Conservation (phyloP, 768 basidiomycete genomes). For the Macrolepiota fuliginosa region DNA sequence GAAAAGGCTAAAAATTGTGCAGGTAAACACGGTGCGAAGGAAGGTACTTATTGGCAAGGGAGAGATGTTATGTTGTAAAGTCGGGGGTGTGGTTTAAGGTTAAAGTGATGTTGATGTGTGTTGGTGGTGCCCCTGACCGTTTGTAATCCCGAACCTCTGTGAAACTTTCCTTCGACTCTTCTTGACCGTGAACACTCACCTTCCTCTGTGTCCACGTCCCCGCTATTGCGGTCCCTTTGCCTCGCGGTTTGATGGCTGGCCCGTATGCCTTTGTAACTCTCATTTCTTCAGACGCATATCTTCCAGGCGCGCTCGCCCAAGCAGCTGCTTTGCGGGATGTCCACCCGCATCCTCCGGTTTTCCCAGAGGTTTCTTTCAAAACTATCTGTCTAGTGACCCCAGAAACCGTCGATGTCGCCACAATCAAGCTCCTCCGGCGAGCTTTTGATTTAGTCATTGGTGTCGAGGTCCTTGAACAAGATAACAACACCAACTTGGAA, state of each 20-base stretch:
- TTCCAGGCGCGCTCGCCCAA: constrained; percentile 88
- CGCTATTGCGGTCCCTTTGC: constrained; percentile 21
- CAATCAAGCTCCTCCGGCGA: constrained; percentile 75
- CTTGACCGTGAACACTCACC: constrained; percentile 1
- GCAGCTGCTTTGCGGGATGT: constrained; percentile 82
- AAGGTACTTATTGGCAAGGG: too few relatives aligned
- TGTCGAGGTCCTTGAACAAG: constrained; percentile 82
- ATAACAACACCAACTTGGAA: constrained; percentile 62
- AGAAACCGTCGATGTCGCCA: constrained; percentile 82
- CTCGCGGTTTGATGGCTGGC: constrained; percentile 49
- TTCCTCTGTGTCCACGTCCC: constrained; percentile 16
- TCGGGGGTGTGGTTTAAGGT: constrained; percentile 12
- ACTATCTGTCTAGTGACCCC: constrained; percentile 94
- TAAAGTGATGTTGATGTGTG: constrained; percentile 28
- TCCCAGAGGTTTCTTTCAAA: constrained; percentile 67
- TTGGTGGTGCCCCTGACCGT: constrained; percentile 22
- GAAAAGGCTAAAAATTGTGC: background rate
- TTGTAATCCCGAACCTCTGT: constrained; percentile 18
- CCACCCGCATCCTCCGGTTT: constrained; percentile 56
- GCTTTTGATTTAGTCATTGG: constrained; percentile 87
- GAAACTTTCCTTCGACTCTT: constrained; percentile 10
- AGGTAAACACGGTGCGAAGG: background rate
- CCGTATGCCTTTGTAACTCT: constrained; percentile 88
- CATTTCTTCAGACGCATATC: constrained; percentile 87
- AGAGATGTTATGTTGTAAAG: background rate